Conservation (phyloP, 2,329 filamentous ascomycete genomes). For the Neodidymelliopsis sp. region DNA sequence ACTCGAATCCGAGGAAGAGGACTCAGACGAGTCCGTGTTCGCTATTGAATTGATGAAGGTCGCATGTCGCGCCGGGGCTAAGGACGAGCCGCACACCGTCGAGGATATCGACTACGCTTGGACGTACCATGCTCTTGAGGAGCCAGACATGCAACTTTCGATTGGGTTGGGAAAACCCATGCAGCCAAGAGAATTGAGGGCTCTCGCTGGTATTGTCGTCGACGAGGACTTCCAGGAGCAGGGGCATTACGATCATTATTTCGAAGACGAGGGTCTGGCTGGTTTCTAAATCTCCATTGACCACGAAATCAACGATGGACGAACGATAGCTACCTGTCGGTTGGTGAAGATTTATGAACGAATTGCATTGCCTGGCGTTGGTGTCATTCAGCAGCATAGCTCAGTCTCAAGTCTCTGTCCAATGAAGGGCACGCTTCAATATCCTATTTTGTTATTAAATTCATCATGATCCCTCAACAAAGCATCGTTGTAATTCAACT, state of each 20-base stretch:
- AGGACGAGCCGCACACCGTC: slow-evolving; percentile 36
- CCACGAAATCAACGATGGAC: too few species aligned
- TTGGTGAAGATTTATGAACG: too few species aligned
- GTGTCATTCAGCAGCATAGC: neutral
- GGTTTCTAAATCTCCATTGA: slow-evolving; percentile 23
- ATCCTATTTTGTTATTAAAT: neutral
- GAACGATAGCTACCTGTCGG: too few species aligned
- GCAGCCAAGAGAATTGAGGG: slow-evolving; percentile 26
- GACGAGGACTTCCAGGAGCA: slow-evolving; percentile 26
- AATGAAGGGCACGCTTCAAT: neutral
- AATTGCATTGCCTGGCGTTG: neutral
- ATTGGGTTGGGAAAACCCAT: slow-evolving; percentile 38
- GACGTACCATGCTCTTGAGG: slow-evolving; percentile 35
- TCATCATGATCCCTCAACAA: too few species aligned
- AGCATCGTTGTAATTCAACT: too few species aligned
- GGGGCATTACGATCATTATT: slow-evolving; percentile 19
- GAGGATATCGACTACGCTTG: slow-evolving; percentile 39
- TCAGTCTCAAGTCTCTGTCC: neutral
- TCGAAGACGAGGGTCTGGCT: slow-evolving; percentile 21
- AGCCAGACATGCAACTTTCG: slow-evolving; percentile 34
- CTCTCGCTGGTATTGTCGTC: slow-evolving; percentile 28
- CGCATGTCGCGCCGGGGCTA: slow-evolving; percentile 30
- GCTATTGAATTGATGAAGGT: slow-evolving; percentile 39
- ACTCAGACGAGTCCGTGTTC: slow-evolving; percentile 21
- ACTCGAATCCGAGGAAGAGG: slow-evolving; percentile 13